These are phyloP conservation scores for Rhodotorula sp. DNA, from an alignment of 1,284 basidiomycete species.

Conservation along the genomic window DNA sequence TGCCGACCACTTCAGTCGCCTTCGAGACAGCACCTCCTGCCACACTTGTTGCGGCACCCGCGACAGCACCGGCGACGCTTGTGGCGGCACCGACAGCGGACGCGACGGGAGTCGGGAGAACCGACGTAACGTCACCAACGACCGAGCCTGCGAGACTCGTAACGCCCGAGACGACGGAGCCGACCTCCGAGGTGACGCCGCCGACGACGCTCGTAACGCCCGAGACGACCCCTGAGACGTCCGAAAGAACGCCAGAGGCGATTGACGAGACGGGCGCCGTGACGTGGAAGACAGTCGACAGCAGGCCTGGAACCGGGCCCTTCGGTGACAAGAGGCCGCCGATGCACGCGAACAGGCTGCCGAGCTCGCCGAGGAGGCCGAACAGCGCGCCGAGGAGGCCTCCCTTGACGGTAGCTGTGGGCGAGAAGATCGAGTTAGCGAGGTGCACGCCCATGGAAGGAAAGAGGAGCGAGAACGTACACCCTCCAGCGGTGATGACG, in stretches of 20 bases:
- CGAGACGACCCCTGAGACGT: not conserved
- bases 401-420: not conserved
- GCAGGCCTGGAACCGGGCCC: constrained; percentile 10
- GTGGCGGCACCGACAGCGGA: not conserved
- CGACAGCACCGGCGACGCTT: not conserved
- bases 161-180: constrained; percentile 6
- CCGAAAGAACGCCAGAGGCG: not conserved
- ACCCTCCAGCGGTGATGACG: constrained; percentile 2
- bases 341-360: not conserved
- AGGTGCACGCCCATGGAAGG: not conserved
- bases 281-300: constrained; percentile 11
- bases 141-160: not conserved
- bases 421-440: not conserved
- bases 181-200: constrained; percentile 4
- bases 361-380: constrained; percentile 6
- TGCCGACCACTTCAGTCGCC: not conserved
- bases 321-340: constrained; percentile 1
- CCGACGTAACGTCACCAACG: constrained; percentile 1
- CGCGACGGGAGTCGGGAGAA: not conserved
- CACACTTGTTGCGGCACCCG: not conserved
- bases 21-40: constrained; percentile 1
- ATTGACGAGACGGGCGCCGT: not conserved
- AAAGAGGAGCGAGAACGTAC: not conserved
- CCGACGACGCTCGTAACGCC: constrained; percentile 8
- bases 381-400: not conserved